Percentiles rank a stretch among this genome's conserved stretches.
Evolutionary conservation across 306 rosid species (phyloP).

Genomic region (Hippophae rhamnoides): DNA sequence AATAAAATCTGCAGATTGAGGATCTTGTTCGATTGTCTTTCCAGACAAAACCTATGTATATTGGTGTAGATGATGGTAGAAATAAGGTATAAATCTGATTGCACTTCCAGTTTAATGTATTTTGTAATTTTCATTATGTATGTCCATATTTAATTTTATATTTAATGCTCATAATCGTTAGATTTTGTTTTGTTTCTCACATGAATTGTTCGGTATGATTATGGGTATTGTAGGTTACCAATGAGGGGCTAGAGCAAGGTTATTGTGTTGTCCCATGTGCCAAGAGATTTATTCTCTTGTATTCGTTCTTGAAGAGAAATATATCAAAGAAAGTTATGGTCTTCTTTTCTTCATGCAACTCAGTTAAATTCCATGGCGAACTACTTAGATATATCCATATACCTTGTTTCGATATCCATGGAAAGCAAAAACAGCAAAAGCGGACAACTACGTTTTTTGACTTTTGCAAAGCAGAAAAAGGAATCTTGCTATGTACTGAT

Average conservation of each 20-base stretch:
- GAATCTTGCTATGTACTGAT: conserved; percentile 92
- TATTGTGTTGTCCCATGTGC: conserved; percentile 79
- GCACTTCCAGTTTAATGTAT: not conserved
- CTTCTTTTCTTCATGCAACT: conserved; percentile 92
- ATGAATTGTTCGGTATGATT: conserved; percentile 10
- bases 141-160: not conserved
- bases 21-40: conserved; percentile 85
- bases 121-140: not conserved
- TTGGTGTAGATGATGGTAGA: conserved; percentile 85
- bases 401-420: conserved; percentile 77
- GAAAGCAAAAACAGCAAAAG: conserved; percentile 86
- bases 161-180: not conserved
- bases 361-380: conserved; percentile 84
- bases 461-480: conserved; percentile 78
- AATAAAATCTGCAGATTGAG: conserved; percentile 49
- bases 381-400: conserved; percentile 61
- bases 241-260: conserved; percentile 95
- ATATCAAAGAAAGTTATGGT: conserved; percentile 86
- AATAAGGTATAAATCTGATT: conserved; percentile 40
- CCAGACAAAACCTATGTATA: conserved; percentile 55
- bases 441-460: conserved; percentile 68
- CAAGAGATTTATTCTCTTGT: conserved; percentile 71
- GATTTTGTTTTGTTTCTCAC: not conserved
- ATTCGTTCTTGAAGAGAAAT: conserved; percentile 67
- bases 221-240: conserved; percentile 55